Conservation (phyloP, 164 flowering plant genomes). For the Nymphaea colorata region DNA sequence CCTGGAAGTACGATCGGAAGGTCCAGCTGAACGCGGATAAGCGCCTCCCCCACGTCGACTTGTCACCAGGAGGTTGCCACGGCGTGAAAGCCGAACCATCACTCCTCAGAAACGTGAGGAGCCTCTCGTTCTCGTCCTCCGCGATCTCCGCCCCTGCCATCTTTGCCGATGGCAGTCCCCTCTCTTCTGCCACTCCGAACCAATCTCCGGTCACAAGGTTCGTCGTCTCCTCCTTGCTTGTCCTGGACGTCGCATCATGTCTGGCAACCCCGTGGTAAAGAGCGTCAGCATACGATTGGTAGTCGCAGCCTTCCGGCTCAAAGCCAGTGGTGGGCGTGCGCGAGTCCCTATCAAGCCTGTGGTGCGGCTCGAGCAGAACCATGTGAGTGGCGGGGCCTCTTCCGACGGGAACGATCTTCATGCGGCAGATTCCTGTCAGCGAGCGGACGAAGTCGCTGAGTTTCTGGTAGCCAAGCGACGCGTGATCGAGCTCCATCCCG, state of each 20-base stretch:
- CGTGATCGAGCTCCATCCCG: constrained; percentile 47
- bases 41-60: constrained; percentile 2
- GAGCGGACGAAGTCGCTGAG: constrained; percentile 48
- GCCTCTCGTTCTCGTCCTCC: constrained; percentile 7
- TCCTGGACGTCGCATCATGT: not conserved
- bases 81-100: constrained; percentile 16
- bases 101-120: constrained; percentile 21
- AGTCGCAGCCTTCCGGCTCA: not conserved
- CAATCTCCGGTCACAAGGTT: not conserved
- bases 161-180: constrained; percentile 6
- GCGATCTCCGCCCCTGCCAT: constrained; percentile 6
- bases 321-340: constrained; percentile 1
- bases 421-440: constrained; percentile 27
- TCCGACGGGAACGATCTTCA: constrained; percentile 29
- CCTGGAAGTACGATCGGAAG: no score
- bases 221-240: not conserved
- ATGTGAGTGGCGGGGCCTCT: constrained; percentile 33
- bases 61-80: constrained; percentile 10
- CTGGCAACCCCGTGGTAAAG: not conserved
- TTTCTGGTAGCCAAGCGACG: constrained; percentile 44
- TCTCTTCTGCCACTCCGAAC: constrained; percentile 1
- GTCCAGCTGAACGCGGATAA: no score
- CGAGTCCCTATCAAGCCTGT: not conserved
- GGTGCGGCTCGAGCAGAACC: constrained; percentile 20
- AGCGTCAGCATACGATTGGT: constrained; percentile 2